Evolutionary conservation across 2,329 filamentous ascomycete species (phyloP).

Genomic region (Hypomyces rosellus): DNA sequence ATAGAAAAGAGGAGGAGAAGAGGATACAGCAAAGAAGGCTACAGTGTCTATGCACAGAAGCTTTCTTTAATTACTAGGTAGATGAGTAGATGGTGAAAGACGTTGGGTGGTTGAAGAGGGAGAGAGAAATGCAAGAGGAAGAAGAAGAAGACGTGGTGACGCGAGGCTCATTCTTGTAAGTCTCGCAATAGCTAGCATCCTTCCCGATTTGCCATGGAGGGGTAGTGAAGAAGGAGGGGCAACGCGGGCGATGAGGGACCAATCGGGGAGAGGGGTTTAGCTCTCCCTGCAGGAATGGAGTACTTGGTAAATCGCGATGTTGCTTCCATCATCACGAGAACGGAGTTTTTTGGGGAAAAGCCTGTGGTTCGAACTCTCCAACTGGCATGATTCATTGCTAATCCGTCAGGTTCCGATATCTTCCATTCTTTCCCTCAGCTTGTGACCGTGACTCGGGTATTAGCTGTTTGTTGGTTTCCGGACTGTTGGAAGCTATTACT

Average conservation of each 20-base stretch:
- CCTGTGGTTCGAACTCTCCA: too few species aligned
- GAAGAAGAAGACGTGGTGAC: not conserved
- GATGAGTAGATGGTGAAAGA: not conserved
- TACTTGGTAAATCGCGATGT: too few species aligned
- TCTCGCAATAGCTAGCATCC: not conserved
- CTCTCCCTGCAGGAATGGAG: not conserved
- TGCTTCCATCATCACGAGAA: too few species aligned
- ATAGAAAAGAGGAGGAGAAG: not conserved
- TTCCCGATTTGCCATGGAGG: not conserved
- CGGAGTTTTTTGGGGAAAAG: not conserved
- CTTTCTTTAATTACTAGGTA: not conserved
- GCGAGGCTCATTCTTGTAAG: not conserved
- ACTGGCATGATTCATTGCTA: too few species aligned
- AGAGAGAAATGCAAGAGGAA: not conserved
- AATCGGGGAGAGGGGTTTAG: not conserved
- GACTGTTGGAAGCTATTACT: not conserved
- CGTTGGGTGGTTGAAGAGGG: not conserved
- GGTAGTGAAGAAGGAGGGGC: not conserved
- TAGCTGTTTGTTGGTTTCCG: not conserved
- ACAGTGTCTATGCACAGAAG: not conserved
- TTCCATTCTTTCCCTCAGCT: not conserved
- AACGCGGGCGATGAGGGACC: not conserved
- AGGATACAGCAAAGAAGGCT: not conserved
- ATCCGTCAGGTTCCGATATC: conserved; percentile 6
- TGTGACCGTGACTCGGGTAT: conserved; percentile 1